Evolutionary conservation across 2,329 filamentous ascomycete species (phyloP).

Genomic region (Colletotrichum siamense): DNA sequence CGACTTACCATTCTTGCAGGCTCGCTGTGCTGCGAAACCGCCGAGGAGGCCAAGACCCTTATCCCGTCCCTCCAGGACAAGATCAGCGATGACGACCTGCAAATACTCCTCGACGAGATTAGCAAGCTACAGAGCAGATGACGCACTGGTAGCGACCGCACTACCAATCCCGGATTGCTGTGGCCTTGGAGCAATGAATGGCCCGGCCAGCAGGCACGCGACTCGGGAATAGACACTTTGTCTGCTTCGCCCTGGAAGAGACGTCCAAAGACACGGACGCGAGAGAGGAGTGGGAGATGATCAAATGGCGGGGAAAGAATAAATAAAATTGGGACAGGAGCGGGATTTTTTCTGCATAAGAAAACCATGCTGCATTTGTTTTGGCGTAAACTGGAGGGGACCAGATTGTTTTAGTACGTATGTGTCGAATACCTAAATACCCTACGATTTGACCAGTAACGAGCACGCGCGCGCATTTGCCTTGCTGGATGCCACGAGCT

Average conservation of each 20-base stretch:
- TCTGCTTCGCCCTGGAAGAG: background rate
- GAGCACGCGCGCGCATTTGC: too few species aligned
- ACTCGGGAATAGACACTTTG: background rate
- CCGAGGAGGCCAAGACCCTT: slow-evolving; percentile 95
- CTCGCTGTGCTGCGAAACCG: slow-evolving; percentile 88
- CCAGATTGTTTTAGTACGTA: slow-evolving; percentile 21
- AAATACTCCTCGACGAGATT: slow-evolving; percentile 89
- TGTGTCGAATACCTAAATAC: slow-evolving; percentile 24
- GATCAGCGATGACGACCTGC: slow-evolving; percentile 86
- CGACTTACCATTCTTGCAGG: slow-evolving; percentile 53
- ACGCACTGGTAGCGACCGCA: background rate
- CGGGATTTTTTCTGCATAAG: slow-evolving; percentile 3
- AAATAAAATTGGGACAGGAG: background rate
- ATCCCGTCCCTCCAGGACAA: slow-evolving; percentile 91
- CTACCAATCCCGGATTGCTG: background rate
- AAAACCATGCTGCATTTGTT: slow-evolving; percentile 18
- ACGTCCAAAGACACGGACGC: background rate
- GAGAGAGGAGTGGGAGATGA: background rate
- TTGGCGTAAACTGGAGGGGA: slow-evolving; percentile 20
- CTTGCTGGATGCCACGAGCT: background rate
- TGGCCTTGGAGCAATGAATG: background rate
- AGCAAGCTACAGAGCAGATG: slow-evolving; percentile 69
- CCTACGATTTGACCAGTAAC: slow-evolving; percentile 7
- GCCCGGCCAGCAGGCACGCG: background rate
- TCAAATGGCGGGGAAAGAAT: background rate